phyloP scores from a whole-genome alignment of 169 alveolate species.

The Plasmodium sp. region DNA sequence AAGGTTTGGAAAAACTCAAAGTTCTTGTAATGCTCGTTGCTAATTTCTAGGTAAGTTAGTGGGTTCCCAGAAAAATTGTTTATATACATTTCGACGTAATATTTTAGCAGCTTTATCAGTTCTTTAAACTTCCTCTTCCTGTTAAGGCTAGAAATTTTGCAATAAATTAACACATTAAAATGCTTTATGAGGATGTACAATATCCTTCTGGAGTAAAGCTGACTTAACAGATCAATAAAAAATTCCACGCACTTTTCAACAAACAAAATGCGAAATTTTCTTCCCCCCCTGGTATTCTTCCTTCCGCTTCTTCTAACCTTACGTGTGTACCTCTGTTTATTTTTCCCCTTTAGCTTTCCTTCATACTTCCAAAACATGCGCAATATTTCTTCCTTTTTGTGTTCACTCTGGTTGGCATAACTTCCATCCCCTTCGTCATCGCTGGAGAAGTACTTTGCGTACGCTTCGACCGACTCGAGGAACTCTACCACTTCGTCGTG shows the following conservation, averaged over 20 bases:
- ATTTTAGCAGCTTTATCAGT: conserved; percentile 30
- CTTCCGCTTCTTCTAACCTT: not conserved
- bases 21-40: conserved; percentile 62
- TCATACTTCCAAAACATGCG: conserved; percentile 48
- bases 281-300: not conserved
- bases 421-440: conserved; percentile 36
- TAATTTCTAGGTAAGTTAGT: conserved; percentile 49
- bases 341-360: conserved; percentile 5
- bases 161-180: conserved; percentile 67
- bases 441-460: conserved; percentile 11
- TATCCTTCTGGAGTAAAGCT: conserved; percentile 67
- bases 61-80: conserved; percentile 66
- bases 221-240: conserved; percentile 70
- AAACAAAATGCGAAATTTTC: conserved; percentile 30
- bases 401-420: conserved; percentile 4
- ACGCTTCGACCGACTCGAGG: conserved; percentile 8
- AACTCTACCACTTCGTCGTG: not conserved
- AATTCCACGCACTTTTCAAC: conserved; percentile 68
- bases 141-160: conserved; percentile 57
- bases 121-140: conserved; percentile 56
- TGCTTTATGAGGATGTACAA: conserved; percentile 44
- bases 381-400: conserved; percentile 59
- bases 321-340: not conserved
- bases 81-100: conserved; percentile 70
- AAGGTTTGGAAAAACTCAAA: conserved; percentile 62